Base-by-base conservation (phyloP, 2,329 filamentous ascomycete species). In the Cercospora canescens region DNA sequence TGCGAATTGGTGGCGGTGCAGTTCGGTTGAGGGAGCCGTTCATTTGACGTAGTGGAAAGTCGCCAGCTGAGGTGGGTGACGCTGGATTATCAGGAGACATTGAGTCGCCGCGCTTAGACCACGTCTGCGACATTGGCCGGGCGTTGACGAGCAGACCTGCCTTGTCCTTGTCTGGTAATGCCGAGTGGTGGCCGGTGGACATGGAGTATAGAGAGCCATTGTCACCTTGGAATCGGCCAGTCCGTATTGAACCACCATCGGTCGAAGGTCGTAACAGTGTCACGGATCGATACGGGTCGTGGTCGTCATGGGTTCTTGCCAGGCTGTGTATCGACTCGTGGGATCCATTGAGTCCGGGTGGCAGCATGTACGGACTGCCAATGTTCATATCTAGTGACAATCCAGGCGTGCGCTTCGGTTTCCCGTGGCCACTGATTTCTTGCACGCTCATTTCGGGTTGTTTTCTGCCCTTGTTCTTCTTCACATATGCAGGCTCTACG, bases 361-460 rank as follows among this genome's bases (percentile, higher is more conserved):
- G 94, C n/a, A 98, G 85, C n/a, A 99, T 86, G 77, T 98, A 99
- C 1, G 95, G 95, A 73, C 89, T 95, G 35, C 87, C 88, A 56
- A 94, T 84, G 75, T 91, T 88, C 86, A 94, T 74, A 68, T 88
- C 86, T 73, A 89, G 78, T 16, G 67, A 67, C 63, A 69, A 55
- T 39, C 62, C 61, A 28, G 60, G 60, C 14, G 60, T 55, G 37
- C 60, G 48, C 34, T 62, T 62, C 5, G 87, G 89, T 69, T 89
- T 71, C 14, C 86, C 86, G 48, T 84, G 83, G 58, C 73, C 76
- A 32, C 71, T 68, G 32, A 75, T 26, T 35, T 76, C 73, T 12
- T 88, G 88, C 75, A 92, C 85, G 28, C 82, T 85, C 84, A 88
- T 82, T 79, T 88, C 80, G 70, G 83, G 80, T 55, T 70, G 73